Conservation (phyloP, 2,329 filamentous ascomycete genomes). For the Juglanconis sp. region DNA sequence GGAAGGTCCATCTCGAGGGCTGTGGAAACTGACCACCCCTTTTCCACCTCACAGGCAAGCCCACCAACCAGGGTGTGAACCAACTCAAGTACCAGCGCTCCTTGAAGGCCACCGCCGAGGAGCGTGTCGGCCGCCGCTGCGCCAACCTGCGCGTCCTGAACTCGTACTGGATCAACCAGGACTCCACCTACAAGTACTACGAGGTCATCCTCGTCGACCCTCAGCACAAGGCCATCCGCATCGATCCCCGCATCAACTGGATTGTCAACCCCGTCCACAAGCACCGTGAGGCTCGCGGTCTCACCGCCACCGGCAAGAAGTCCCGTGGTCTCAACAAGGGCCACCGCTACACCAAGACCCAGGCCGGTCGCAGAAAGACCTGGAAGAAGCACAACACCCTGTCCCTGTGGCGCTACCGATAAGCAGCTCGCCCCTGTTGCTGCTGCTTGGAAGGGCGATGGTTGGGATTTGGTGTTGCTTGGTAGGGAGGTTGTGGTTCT, state of each 20-base stretch:
- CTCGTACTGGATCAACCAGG: conserved; percentile 99
- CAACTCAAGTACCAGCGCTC: conserved; percentile 99
- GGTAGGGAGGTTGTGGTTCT: conserved; percentile 7
- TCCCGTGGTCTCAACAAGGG: conserved; percentile 99
- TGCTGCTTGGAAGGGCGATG: conserved; percentile 5
- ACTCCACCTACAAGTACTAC: conserved; percentile 99
- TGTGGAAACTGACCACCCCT: not conserved
- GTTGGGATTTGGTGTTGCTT: not conserved
- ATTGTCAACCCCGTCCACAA: conserved; percentile 99
- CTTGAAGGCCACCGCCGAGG: conserved; percentile 94
- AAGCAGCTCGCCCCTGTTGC: conserved; percentile 35
- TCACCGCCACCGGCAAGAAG: conserved; percentile 99
- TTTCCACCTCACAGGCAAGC: conserved; percentile 70
- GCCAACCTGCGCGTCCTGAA: conserved; percentile 99
- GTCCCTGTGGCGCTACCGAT: conserved; percentile 97
- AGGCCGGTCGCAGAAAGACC: conserved; percentile 96
- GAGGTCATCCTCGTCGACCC: conserved; percentile 99
- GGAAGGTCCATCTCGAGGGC: not conserved
- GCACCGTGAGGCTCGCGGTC: conserved; percentile 97
- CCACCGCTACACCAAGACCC: conserved; percentile 98
- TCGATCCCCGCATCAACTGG: conserved; percentile 99
- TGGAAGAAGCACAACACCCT: conserved; percentile 99
- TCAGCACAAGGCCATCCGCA: conserved; percentile 99
- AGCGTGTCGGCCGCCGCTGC: conserved; percentile 98
- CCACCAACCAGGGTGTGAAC: conserved; percentile 99